A percentile compares a stretch with the other conserved stretches of the same genome.
Conservation (phyloP, 2,329 filamentous ascomycete genomes). For the Grosmannia serpens region DNA sequence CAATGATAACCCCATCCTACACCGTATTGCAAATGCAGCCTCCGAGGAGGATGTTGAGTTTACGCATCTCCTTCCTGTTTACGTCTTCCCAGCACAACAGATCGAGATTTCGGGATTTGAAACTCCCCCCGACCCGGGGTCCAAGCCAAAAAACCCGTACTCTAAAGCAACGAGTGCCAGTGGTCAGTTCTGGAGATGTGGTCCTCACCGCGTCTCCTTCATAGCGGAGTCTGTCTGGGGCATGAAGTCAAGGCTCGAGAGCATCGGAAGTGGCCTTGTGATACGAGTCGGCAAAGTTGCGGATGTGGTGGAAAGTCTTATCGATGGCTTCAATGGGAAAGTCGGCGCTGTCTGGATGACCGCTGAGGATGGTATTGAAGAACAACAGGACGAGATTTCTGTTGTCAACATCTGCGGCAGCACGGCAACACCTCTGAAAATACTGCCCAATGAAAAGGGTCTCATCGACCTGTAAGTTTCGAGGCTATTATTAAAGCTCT, state of each 20-base stretch:
- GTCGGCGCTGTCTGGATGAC: background rate
- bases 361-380: background rate
- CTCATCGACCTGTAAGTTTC: background rate
- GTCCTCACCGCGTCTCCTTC: background rate
- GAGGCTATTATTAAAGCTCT: background rate
- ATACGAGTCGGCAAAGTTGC: background rate
- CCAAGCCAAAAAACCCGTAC: background rate
- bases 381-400: background rate
- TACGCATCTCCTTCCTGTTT: background rate
- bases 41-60: background rate
- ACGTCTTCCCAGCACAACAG: background rate
- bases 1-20: background rate
- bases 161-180: background rate
- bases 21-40: background rate
- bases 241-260: background rate
- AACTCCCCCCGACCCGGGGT: no score
- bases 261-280: background rate
- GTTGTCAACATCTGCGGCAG: background rate
- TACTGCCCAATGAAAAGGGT: background rate
- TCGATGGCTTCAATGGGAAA: background rate
- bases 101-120: background rate
- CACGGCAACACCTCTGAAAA: background rate
- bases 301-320: background rate
- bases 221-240: background rate
- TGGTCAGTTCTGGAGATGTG: background rate